Percentiles rank a stretch among this genome's conserved stretches.
Conservation (phyloP, 139 green algal genomes). For the Asterochloris erici region DNA sequence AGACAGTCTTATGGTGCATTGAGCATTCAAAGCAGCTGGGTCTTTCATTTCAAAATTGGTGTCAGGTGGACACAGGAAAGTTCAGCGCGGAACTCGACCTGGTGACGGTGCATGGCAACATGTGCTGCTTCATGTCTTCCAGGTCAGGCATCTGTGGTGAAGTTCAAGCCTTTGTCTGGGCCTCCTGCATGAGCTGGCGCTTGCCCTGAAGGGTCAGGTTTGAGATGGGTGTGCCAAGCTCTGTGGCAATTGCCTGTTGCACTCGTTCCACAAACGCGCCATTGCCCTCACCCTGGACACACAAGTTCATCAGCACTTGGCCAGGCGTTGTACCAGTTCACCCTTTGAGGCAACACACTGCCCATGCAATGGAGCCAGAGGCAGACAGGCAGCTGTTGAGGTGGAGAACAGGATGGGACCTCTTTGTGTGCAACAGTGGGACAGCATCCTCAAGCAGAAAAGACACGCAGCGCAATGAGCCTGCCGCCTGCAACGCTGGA, state of each 20-base stretch:
- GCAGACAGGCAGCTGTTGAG: background rate
- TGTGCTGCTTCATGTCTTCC: no score
- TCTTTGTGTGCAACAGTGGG: background rate
- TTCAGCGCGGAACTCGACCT: no score
- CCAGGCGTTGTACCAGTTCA: background rate
- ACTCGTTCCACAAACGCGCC: slow-evolving; percentile 57
- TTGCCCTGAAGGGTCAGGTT: slow-evolving; percentile 61
- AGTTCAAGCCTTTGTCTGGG: no score
- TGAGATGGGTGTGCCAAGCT: slow-evolving; percentile 40
- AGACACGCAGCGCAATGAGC: no score
- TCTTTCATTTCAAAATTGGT: no score
- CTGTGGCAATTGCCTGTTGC: slow-evolving; percentile 46
- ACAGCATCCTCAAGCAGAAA: no score
- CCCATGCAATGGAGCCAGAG: background rate
- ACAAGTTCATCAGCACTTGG: background rate
- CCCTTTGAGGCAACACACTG: background rate
- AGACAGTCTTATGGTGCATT: no score
- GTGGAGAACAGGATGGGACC: background rate
- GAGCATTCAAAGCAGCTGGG: no score
- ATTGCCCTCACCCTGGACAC: slow-evolving; percentile 38
- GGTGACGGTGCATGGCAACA: no score
- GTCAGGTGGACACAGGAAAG: no score
- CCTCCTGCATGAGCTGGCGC: slow-evolving; percentile 19
- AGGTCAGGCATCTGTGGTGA: no score
- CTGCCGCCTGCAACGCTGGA: background rate